Evolutionary conservation across 2,329 filamentous ascomycete genomes (phyloP).

Genomic region (Hypoxylon sp.): DNA sequence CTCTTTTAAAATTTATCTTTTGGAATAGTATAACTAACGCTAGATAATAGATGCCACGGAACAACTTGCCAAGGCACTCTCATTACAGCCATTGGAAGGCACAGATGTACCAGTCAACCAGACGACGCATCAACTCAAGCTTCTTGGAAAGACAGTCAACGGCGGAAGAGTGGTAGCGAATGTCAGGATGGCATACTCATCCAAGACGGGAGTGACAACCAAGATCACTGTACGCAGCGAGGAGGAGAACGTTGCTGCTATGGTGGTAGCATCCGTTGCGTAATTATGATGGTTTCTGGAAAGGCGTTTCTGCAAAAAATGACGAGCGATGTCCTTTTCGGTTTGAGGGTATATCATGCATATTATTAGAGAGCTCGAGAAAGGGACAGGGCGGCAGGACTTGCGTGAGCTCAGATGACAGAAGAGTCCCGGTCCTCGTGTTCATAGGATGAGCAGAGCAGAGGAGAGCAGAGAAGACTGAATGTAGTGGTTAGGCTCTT

Average conservation of each 20-base stretch:
- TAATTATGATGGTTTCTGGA: constrained; percentile 62
- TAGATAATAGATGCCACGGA: constrained; percentile 82
- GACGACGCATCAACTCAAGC: constrained; percentile 93
- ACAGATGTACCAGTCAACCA: constrained; percentile 91
- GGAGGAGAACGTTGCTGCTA: constrained; percentile 88
- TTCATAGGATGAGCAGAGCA: constrained; percentile 25
- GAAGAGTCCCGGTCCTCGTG: constrained; percentile 25
- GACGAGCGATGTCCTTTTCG: constrained; percentile 52
- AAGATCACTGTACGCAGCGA: constrained; percentile 95
- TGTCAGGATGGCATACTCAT: constrained; percentile 93
- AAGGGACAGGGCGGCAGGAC: constrained; percentile 22
- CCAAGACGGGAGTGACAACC: constrained; percentile 93
- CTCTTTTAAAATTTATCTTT: constrained; percentile 11
- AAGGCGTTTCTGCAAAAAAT: constrained; percentile 54
- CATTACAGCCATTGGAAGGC: constrained; percentile 92
- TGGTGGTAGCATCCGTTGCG: constrained; percentile 87
- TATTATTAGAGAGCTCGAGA: constrained; percentile 46
- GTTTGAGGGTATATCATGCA: constrained; percentile 48
- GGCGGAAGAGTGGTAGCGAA: constrained; percentile 90
- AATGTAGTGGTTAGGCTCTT: constrained; percentile 14
- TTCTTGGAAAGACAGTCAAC: constrained; percentile 94
- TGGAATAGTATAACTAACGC: constrained; percentile 25
- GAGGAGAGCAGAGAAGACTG: neutral
- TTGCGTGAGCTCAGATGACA: constrained; percentile 9
- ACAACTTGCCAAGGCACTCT: constrained; percentile 86